Conservation (phyloP, 768 basidiomycete species). For the Rhodotorula paludigena region DNA sequence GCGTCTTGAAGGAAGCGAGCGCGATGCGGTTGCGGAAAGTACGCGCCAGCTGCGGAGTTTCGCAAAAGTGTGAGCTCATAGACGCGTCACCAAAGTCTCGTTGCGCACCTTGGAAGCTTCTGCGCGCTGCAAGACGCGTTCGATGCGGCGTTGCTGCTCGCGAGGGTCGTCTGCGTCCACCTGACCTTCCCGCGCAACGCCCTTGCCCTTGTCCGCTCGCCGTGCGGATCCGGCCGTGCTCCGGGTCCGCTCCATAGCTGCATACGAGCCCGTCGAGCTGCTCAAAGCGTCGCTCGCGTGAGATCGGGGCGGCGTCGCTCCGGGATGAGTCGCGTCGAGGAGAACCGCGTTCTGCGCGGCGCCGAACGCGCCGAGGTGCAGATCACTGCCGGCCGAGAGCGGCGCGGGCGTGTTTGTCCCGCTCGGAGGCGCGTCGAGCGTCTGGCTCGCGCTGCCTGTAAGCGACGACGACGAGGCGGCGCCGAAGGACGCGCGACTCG, state of each 20-base stretch:
- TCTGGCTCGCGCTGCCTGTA: too few relatives aligned
- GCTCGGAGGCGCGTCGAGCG: too few relatives aligned
- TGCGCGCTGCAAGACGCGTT: slow-evolving; percentile 27
- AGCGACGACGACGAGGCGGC: neutral
- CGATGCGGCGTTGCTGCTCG: slow-evolving; percentile 12
- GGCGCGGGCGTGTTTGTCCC: neutral
- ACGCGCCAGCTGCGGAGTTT: slow-evolving; percentile 39
- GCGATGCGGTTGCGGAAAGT: slow-evolving; percentile 37
- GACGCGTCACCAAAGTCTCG: too few relatives aligned
- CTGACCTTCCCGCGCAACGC: neutral
- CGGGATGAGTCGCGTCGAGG: too few relatives aligned
- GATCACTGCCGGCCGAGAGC: neutral
- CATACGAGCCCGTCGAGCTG: neutral
- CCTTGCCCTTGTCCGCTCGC: slow-evolving; percentile 27
- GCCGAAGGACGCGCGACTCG: neutral
- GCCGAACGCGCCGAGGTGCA: too few relatives aligned
- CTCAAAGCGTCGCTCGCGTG: neutral
- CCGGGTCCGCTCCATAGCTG: too few relatives aligned
- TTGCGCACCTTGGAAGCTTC: slow-evolving; percentile 25
- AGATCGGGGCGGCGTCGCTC: too few relatives aligned
- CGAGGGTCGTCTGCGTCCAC: neutral
- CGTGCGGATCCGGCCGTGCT: neutral
- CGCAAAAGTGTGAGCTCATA: too few relatives aligned
- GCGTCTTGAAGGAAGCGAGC: slow-evolving; percentile 39
- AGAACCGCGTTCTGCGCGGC: too few relatives aligned